phyloP scores from a whole-genome alignment of 352 stramenopile species.

The Pythium aphanidermatum region DNA sequence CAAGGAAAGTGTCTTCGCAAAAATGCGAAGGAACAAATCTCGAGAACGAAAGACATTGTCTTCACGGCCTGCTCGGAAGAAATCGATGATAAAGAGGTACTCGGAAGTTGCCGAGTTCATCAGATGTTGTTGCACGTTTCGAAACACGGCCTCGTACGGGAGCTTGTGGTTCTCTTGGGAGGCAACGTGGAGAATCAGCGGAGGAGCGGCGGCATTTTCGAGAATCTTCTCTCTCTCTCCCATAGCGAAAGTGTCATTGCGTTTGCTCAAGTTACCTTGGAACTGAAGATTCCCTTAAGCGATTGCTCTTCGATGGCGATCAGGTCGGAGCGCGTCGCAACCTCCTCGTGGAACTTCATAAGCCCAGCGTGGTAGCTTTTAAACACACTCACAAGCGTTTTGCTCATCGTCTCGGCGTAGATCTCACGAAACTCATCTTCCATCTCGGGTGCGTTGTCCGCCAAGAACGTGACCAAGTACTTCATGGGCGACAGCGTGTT shows the following conservation, averaged over 20 bases:
- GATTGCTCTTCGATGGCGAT: slow-evolving; percentile 95
- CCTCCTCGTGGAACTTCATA: slow-evolving; percentile 92
- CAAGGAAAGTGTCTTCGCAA: slow-evolving; percentile 93
- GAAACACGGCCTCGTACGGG: slow-evolving; percentile 96
- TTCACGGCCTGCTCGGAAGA: slow-evolving; percentile 83
- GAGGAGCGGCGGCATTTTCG: slow-evolving; percentile 64
- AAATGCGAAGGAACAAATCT: slow-evolving; percentile 94
- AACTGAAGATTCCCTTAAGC: slow-evolving; percentile 82
- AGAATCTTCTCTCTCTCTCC: slow-evolving; percentile 90
- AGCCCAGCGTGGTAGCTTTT: slow-evolving; percentile 95
- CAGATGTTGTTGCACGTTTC: slow-evolving; percentile 95
- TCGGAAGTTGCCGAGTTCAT: slow-evolving; percentile 97
- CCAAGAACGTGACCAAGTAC: slow-evolving; percentile 94
- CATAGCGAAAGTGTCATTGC: slow-evolving; percentile 93
- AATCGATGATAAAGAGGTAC: slow-evolving; percentile 95
- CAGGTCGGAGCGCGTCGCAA: slow-evolving; percentile 90
- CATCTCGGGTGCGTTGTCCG: slow-evolving; percentile 88
- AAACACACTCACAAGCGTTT: slow-evolving; percentile 94
- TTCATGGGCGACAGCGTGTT: slow-evolving; percentile 96
- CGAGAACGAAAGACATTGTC: slow-evolving; percentile 57
- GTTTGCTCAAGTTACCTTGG: slow-evolving; percentile 94
- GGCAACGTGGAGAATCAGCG: slow-evolving; percentile 94
- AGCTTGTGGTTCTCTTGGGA: slow-evolving; percentile 88
- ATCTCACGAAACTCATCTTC: slow-evolving; percentile 93
- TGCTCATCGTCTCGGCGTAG: slow-evolving; percentile 97